A percentile compares a stretch with the other conserved stretches of the same genome.
Evolutionary conservation across 345 rosid genomes (phyloP).

Genomic region (Geranium rotundifolium): DNA sequence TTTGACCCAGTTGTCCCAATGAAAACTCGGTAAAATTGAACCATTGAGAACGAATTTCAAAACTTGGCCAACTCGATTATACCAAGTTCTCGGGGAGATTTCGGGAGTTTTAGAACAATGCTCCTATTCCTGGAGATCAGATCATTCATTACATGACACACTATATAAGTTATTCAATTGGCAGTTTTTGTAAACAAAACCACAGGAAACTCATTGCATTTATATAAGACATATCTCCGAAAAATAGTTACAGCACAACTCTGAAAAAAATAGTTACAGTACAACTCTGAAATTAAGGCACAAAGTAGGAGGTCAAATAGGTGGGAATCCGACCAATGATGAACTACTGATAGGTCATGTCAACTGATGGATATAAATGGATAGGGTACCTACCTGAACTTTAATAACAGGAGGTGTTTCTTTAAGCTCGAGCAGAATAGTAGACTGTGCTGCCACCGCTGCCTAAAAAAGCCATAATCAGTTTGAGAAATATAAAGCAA

Average conservation of each 20-base stretch:
- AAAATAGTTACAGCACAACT: neutral
- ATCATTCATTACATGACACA: neutral
- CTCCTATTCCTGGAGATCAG: too few species aligned
- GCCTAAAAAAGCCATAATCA: constrained; percentile 35
- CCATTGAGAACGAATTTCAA: too few species aligned
- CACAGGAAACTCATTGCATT: neutral
- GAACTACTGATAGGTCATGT: neutral
- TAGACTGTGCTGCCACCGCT: constrained; percentile 68
- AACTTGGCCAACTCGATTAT: too few species aligned
- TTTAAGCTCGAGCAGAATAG: constrained; percentile 41
- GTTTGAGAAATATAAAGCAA: neutral
- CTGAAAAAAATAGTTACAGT: neutral
- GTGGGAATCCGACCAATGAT: neutral
- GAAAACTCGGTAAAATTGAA: too few species aligned
- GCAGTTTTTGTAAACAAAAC: neutral
- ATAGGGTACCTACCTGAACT: constrained; percentile 33
- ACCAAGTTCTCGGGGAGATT: too few species aligned
- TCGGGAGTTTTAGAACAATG: too few species aligned
- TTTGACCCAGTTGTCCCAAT: too few species aligned
- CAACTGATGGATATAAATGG: constrained; percentile 1
- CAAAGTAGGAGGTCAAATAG: too few species aligned
- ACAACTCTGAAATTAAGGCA: neutral
- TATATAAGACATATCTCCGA: neutral
- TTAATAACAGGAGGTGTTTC: constrained; percentile 33
- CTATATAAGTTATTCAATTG: neutral